Evolutionary conservation across 2,329 filamentous ascomycete genomes (phyloP).

Genomic region (Parastagonospora avenae): DNA sequence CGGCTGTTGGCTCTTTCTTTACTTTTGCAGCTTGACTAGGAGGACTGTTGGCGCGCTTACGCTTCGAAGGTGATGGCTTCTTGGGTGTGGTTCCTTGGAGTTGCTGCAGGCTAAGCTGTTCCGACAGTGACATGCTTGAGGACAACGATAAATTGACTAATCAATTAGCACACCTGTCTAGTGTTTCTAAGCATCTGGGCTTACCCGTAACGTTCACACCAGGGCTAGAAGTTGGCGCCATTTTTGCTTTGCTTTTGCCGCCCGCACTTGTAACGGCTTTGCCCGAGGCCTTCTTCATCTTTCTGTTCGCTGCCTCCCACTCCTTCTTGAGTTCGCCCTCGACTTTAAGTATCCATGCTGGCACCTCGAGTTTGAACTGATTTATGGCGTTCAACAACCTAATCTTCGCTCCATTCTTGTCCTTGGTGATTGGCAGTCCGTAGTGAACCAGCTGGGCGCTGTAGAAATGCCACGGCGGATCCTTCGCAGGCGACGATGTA

Average conservation of each 20-base stretch:
- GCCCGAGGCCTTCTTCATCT: constrained; percentile 47
- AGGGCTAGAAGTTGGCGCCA: neutral
- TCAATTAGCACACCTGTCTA: neutral
- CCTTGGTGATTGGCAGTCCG: constrained; percentile 61
- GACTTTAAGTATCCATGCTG: constrained; percentile 54
- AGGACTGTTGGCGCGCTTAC: constrained; percentile 2
- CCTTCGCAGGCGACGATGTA: constrained; percentile 37
- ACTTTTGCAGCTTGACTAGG: constrained; percentile 1
- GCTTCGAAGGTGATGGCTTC: constrained; percentile 4
- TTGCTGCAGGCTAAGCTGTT: neutral
- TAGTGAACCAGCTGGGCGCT: constrained; percentile 68
- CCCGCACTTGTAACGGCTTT: neutral
- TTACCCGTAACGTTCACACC: constrained; percentile 20
- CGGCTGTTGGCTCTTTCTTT: constrained; percentile 2
- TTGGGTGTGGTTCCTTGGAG: neutral
- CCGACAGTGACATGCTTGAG: neutral
- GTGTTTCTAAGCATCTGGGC: neutral
- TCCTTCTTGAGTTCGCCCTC: constrained; percentile 64
- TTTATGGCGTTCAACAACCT: constrained; percentile 63
- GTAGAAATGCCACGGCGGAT: constrained; percentile 65
- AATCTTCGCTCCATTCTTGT: constrained; percentile 64
- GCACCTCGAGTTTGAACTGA: constrained; percentile 55
- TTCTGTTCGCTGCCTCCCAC: constrained; percentile 58
- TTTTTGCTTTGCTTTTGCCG: neutral
- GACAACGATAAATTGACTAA: constrained; percentile 11